Evolutionary conservation across 2,329 filamentous ascomycete genomes (phyloP), one percentile per base, ranked within the genome.

Genomic region (Pestalotiopsis sp.): DNA sequence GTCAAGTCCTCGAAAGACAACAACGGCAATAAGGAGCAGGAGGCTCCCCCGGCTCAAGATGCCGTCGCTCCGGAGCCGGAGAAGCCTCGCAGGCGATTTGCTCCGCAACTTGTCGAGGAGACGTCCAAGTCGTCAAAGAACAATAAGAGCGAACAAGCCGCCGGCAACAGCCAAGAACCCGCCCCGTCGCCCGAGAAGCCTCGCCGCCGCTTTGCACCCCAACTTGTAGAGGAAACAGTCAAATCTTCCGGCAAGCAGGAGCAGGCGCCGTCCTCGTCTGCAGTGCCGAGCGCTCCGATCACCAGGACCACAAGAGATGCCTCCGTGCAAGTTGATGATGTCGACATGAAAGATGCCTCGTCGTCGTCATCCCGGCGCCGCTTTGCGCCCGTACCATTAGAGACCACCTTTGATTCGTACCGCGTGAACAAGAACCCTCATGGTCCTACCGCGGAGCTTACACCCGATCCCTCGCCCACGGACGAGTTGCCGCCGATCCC

Each of bases 381-480:
- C 73, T 93, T 93, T 80, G 84, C 82, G 56, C 90, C 91, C 40
- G 85, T 92, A 66, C 91, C 91, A 17, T 88, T 94, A 71, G 92
- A 94, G 78, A 94, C 91, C 9, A 90, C 87, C 1, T 88, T 87
- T 72, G 88, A 89, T 71, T 86, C 87, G 60, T 86, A 83, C 75
- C 82, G 88, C 73, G 83, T 83, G 74, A 74, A 76, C 64, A 72
- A 75, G 58, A 81, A 79, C 62, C 73, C 76, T 68, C 76, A 80
- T 66, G 84, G 86, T 66, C 86, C 86, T 48, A 87, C 85, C 40
- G 85, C 88, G 63, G 89, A 89, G 73, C 82, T 85, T 38, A 88
- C 86, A 0, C 84, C 85, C 26, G 83, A 85, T 71, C 81, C 83
- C 17, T 86, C 84, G 61, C 85, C 85, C 56, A 84, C 83, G 66